Conservation (phyloP, 306 rosid genomes). For the Ormosia semicastrata region DNA sequence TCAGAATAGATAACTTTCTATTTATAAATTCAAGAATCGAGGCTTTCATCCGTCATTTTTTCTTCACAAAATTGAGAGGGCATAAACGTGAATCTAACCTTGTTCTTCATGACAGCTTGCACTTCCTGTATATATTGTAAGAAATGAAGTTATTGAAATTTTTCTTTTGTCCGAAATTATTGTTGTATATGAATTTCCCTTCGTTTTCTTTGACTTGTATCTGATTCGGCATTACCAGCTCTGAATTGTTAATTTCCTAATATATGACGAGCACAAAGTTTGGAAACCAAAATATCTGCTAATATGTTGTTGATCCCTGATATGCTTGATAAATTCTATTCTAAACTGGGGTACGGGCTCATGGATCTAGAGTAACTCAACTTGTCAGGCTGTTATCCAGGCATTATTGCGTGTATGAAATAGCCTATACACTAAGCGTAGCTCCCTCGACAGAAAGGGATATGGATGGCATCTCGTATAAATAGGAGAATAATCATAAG, state of each 20-base stretch:
- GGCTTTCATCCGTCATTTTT: background rate
- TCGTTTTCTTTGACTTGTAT: background rate
- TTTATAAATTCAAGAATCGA: conserved; percentile 11
- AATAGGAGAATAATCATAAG: too few relatives aligned
- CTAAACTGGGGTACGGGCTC: background rate
- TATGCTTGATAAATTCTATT: background rate
- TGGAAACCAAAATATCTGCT: background rate
- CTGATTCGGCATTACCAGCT: background rate
- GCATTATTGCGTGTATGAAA: too few relatives aligned
- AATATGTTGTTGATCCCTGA: background rate
- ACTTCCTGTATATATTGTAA: background rate
- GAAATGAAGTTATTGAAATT: background rate
- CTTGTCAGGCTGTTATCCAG: too few relatives aligned
- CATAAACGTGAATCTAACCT: background rate
- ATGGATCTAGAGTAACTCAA: too few relatives aligned
- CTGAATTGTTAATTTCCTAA: background rate
- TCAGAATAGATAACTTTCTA: conserved; percentile 18
- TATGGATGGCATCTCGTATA: too few relatives aligned
- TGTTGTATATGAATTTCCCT: background rate
- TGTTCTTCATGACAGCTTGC: background rate
- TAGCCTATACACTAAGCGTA: too few relatives aligned
- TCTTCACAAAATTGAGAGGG: background rate
- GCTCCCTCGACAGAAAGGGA: too few relatives aligned
- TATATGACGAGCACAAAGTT: background rate
- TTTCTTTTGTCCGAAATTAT: background rate